Evolutionary conservation across 495 filamentous ascomycete genomes (phyloP).

Genomic region (Penicillium cinerascens): DNA sequence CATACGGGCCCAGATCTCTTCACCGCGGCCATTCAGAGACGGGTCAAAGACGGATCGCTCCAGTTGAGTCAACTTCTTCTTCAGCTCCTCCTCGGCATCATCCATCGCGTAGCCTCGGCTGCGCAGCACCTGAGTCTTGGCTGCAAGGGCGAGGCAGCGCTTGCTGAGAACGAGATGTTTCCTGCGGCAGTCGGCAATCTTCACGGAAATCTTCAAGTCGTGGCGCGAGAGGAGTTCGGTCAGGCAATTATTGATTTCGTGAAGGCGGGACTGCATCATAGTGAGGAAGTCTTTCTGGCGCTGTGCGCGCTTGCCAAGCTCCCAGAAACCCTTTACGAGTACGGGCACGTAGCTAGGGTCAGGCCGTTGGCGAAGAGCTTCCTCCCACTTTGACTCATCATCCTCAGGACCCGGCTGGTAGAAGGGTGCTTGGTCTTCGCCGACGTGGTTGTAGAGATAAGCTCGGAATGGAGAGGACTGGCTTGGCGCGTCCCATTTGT

Average conservation of each 20-base stretch:
- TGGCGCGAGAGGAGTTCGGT: constrained; percentile 76
- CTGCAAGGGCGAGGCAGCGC: constrained; percentile 77
- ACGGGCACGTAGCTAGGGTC: constrained; percentile 73
- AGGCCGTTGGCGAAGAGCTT: constrained; percentile 81
- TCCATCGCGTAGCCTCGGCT: constrained; percentile 92
- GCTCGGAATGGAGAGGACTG: constrained; percentile 75
- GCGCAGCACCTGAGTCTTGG: constrained; percentile 86
- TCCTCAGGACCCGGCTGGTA: constrained; percentile 75
- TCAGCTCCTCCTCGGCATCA: constrained; percentile 84
- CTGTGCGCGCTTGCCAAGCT: constrained; percentile 71
- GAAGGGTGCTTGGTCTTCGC: constrained; percentile 72
- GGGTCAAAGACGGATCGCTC: constrained; percentile 80
- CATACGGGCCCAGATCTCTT: constrained; percentile 97
- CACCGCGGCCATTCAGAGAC: constrained; percentile 71
- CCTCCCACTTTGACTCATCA: constrained; percentile 86
- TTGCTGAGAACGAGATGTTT: constrained; percentile 77
- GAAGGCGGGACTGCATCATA: constrained; percentile 73
- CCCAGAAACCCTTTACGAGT: constrained; percentile 62
- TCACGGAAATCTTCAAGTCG: constrained; percentile 74
- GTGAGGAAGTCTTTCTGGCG: constrained; percentile 70
- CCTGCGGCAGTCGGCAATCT: constrained; percentile 74
- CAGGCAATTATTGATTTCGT: constrained; percentile 84
- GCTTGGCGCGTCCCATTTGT: constrained; percentile 78
- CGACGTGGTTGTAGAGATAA: constrained; percentile 93
- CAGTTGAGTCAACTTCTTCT: constrained; percentile 73